Percentiles rank a stretch among this genome's conserved stretches.
phyloP scores from a whole-genome alignment of 1,284 basidiomycete genomes.

The Rugosomyces carneus region DNA sequence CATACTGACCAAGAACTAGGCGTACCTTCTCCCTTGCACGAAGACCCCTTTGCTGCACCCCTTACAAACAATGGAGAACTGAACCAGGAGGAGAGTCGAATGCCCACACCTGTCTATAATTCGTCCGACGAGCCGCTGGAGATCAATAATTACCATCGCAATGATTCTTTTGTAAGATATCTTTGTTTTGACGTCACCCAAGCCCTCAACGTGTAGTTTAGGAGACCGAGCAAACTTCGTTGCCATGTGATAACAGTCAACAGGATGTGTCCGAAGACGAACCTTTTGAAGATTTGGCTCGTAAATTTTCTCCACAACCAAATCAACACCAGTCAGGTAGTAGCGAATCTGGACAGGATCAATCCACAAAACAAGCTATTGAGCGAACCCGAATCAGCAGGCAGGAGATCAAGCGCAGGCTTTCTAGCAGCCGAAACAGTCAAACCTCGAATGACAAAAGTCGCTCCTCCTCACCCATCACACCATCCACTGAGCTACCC shows the following conservation, averaged over 20 bases:
- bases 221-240: background rate
- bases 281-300: background rate
- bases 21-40: slow-evolving; percentile 1
- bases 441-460: slow-evolving; percentile 1
- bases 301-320: background rate
- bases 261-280: background rate
- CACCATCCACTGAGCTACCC: background rate
- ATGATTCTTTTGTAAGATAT: background rate
- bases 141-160: background rate
- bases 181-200: background rate
- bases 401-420: slow-evolving; percentile 46
- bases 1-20: slow-evolving; percentile 2
- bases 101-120: background rate
- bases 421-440: slow-evolving; percentile 30
- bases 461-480: slow-evolving; percentile 9
- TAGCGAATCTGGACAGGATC: slow-evolving; percentile 11
- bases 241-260: background rate
- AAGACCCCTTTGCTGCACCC: slow-evolving; percentile 10
- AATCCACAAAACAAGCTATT: slow-evolving; percentile 20
- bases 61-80: background rate
- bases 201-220: background rate
- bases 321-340: background rate
- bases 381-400: slow-evolving; percentile 40
- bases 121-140: background rate
- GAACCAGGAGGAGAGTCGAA: background rate